A percentile compares a stretch with the other conserved stretches of the same genome.
Evolutionary conservation across 805 yeast species (phyloP).

Genomic region (Lipomyces anomalus): DNA sequence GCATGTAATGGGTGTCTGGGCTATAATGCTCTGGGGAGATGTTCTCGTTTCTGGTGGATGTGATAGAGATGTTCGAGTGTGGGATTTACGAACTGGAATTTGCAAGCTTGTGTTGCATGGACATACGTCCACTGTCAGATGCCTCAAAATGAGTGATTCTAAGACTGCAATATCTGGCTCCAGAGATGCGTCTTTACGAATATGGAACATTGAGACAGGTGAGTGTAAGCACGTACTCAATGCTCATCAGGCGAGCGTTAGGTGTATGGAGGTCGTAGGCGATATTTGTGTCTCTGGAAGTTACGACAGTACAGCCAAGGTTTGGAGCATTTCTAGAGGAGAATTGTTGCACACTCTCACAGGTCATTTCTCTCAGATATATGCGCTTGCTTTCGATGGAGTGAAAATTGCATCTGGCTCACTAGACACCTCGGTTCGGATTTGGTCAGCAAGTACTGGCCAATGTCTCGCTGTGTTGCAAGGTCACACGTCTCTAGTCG

Average conservation of each 20-base stretch:
- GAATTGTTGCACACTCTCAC: slow-evolving; percentile 81
- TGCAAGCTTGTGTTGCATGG: slow-evolving; percentile 85
- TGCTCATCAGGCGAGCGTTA: slow-evolving; percentile 68
- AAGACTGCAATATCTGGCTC: slow-evolving; percentile 79
- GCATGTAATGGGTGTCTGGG: slow-evolving; percentile 98
- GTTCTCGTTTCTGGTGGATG: slow-evolving; percentile 93
- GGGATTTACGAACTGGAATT: slow-evolving; percentile 86
- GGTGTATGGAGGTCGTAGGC: slow-evolving; percentile 69
- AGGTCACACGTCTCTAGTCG: slow-evolving; percentile 92
- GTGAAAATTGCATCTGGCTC: slow-evolving; percentile 90
- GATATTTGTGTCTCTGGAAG: slow-evolving; percentile 84
- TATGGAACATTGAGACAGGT: slow-evolving; percentile 96
- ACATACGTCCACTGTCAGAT: slow-evolving; percentile 84
- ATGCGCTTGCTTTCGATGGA: slow-evolving; percentile 92
- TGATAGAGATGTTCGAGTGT: slow-evolving; percentile 90
- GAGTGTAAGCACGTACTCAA: slow-evolving; percentile 64
- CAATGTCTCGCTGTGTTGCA: slow-evolving; percentile 64
- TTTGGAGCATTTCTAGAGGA: slow-evolving; percentile 91
- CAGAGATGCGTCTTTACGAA: slow-evolving; percentile 82
- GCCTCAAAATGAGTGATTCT: slow-evolving; percentile 74
- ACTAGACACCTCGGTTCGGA: slow-evolving; percentile 86
- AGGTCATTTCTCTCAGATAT: slow-evolving; percentile 85
- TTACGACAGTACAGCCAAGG: slow-evolving; percentile 81
- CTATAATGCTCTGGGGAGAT: slow-evolving; percentile 84
- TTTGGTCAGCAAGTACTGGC: slow-evolving; percentile 92